These are phyloP conservation scores for Aspergillus kassunensis DNA, from an alignment of 495 filamentous ascomycete genomes.

Conservation along the genomic window DNA sequence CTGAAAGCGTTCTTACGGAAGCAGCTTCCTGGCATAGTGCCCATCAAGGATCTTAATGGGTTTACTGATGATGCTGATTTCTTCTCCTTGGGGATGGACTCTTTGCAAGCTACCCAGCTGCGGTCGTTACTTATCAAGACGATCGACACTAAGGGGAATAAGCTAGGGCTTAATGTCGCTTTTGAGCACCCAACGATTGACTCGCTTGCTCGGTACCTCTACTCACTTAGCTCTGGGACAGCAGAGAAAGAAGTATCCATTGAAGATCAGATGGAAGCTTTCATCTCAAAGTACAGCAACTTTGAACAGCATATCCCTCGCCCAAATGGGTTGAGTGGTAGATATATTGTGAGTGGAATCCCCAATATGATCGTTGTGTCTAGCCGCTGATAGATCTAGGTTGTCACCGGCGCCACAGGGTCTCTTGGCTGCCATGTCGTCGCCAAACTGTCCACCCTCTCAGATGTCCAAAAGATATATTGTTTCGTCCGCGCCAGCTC, in stretches of 20 bases:
- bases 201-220: conserved; percentile 29
- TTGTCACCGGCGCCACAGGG: conserved; percentile 26
- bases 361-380: background rate
- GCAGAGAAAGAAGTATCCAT: conserved; percentile 24
- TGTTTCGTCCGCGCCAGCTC: conserved; percentile 54
- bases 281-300: conserved; percentile 40
- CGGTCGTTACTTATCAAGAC: conserved; percentile 35
- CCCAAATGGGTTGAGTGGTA: conserved; percentile 13
- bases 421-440: conserved; percentile 24
- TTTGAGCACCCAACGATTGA: conserved; percentile 44
- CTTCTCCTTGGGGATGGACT: conserved; percentile 53
- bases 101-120: conserved; percentile 48
- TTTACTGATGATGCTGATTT: conserved; percentile 42
- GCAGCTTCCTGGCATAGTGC: conserved; percentile 14
- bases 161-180: conserved; percentile 42
- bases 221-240: conserved; percentile 22
- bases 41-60: background rate
- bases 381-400: conserved; percentile 10
- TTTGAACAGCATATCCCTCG: conserved; percentile 32
- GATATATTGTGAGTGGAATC: conserved; percentile 18
- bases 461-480: conserved; percentile 39
- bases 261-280: conserved; percentile 24
- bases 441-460: conserved; percentile 16
- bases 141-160: conserved; percentile 22
- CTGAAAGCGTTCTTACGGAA: conserved; percentile 24